Evolutionary conservation across 148 eudicot species (phyloP), one percentile per base, ranked within the genome.

Genomic region (Dysphania ambrosioides): DNA sequence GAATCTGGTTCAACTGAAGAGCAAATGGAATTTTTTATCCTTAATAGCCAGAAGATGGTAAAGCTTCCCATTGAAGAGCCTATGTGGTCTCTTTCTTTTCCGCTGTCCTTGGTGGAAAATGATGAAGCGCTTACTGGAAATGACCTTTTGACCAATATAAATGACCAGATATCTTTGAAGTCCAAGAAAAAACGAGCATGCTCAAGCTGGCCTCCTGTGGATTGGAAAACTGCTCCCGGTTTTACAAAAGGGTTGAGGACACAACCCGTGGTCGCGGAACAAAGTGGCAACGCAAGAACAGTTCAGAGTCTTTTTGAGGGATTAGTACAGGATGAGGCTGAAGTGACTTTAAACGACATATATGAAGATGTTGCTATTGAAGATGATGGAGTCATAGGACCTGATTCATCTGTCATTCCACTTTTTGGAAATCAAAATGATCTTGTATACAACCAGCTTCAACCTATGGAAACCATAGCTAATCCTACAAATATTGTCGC

Each of bases 201-300:
- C 83, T 83, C 96, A 30, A 81, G 77, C 78, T 94, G 98, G 97
- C 97, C 96, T 27, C 96, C 97, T 71, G 86, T 71, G 41, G 89
- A 83, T 71, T 94, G 98, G 96, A 95, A 83, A 83, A 87, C 88
- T n/a, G 97, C 96, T 47, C 99, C 97, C 8, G 91, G 96, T 67
- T 88, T 86, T 75, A 59, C 44, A 30, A 66, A 51, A 72, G 74
- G 75, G 27, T 63, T 60, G 11, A 67, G 68, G 70, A 56, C 77
- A 29, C 82, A 84, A 64, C 61, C 78, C 70, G 62, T 34, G 5
- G 27, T 11, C 71, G 38, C 57, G 26, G 73, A 78, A 53, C 80
- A 74, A 72, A 69, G 44, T 79, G 63, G 64, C 68, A 60, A 55
- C 67, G 59, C 70, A 27, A 62, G 26, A 58, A 58, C 35, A 15